Conservation (phyloP, 192 early-diverging fungal species). For the Spinellus fusiger region DNA sequence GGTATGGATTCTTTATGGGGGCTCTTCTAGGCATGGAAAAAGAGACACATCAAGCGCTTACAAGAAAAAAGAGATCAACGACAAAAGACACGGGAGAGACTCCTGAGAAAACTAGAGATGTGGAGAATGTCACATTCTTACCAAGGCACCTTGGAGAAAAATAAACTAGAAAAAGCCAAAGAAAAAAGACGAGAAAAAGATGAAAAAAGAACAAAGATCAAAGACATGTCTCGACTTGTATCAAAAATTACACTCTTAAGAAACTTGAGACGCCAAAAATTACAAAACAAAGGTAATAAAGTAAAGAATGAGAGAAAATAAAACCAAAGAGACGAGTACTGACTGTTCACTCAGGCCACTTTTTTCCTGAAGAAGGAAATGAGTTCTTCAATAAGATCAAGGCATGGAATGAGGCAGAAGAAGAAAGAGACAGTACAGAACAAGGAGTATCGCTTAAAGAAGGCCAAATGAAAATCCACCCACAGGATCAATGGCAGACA, state of each 20-base stretch:
- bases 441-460: not conserved
- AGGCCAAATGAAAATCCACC: not conserved
- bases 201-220: conserved; percentile 15
- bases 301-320: not conserved
- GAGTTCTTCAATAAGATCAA: conserved; percentile 27
- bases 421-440: conserved; percentile 3
- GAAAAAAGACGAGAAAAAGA: conserved; percentile 16
- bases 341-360: conserved; percentile 14
- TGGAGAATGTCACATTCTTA: conserved; percentile 24
- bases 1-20: not conserved
- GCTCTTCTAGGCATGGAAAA: conserved; percentile 11
- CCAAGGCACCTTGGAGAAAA: conserved; percentile 14
- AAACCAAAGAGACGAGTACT: not conserved
- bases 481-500: conserved; percentile 2
- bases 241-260: conserved; percentile 19
- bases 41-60: conserved; percentile 18
- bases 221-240: conserved; percentile 17
- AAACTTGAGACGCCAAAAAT: conserved; percentile 22
- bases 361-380: conserved; percentile 32
- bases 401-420: conserved; percentile 20
- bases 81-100: conserved; percentile 14
- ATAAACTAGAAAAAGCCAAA: conserved; percentile 20
- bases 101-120: conserved; percentile 23
- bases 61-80: conserved; percentile 22
- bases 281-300: conserved; percentile 24